Base-by-base conservation (phyloP, 2,329 filamentous ascomycete genomes). In the Fusarium foetens region DNA sequence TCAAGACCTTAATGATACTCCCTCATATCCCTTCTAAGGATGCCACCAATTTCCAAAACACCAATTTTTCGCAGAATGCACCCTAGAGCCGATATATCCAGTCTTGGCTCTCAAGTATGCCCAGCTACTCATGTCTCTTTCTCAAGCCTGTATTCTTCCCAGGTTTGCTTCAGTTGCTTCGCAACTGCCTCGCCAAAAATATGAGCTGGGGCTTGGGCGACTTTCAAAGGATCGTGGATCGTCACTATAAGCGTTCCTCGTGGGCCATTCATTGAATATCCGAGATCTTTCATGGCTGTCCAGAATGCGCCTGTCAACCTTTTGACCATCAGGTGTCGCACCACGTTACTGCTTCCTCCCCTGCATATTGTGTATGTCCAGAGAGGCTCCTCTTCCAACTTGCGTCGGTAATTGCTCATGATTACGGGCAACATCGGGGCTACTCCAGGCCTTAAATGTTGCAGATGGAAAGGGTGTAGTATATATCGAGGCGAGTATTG, bases 381-480 rank as follows among this genome's bases (percentile, higher is more conserved):
- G 21, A 83, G 70, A 35, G 80, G 78, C 42, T 79, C 65, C 27
- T 79, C 68, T 14, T 55, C 55, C 7, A 71, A 25, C 62, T 76
- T 80, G 5, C 62, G 66, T n/a, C 72, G 75, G 62, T 80, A 81
- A 29, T 75, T 70, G 36, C 60, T 53, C 53, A 77, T 76, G n/a
- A 77, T 66, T 35, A 68, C 48, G 4, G 76, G 69, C 8, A 70
- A 63, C 27, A 82, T 64, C 1, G 82, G 78, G 53, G 84, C 80
- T 10, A 79, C 80, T 14, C 75, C 74, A 3, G 79, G 76, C 10
- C 77, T 76, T 25, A 84, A 76, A 61, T 76, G 81, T 10, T 71
- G 71, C 19, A 81, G 68, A 58, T 83, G 76, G 62, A 78, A 77
- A 8, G 79, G 78, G 35, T 80, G 75, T 51, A 84, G 68, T 59